Evolutionary conservation across 306 rosid genomes (phyloP).

Genomic region (Acacia confusa): DNA sequence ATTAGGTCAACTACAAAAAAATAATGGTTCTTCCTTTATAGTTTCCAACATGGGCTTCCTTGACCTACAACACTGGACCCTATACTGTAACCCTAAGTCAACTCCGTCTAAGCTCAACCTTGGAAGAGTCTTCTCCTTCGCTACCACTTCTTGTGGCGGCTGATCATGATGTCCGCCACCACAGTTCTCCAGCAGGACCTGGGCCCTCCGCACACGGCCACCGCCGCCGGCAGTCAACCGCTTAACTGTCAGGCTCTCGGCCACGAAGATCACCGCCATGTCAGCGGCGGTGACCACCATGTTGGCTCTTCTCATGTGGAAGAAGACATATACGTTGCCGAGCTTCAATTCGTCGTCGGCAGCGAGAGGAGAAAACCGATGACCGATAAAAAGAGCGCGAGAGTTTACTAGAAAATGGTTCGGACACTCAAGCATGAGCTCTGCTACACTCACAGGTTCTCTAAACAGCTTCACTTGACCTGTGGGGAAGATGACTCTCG

Average conservation of each 20-base stretch:
- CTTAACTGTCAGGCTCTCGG: constrained; percentile 41
- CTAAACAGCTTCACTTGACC: constrained; percentile 57
- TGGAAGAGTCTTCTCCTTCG: constrained; percentile 5
- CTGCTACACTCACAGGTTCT: constrained; percentile 57
- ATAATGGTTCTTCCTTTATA: constrained; percentile 59
- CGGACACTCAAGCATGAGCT: constrained; percentile 73
- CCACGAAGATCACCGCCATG: constrained; percentile 42
- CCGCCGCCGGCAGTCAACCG: constrained; percentile 31
- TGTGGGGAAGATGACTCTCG: constrained; percentile 58
- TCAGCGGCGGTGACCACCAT: constrained; percentile 60
- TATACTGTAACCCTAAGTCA: constrained; percentile 48
- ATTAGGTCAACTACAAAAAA: constrained; percentile 10
- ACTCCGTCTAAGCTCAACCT: constrained; percentile 56
- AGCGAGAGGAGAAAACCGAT: constrained; percentile 57
- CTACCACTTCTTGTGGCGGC: neutral
- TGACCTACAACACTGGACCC: constrained; percentile 57
- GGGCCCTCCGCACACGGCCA: neutral
- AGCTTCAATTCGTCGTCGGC: constrained; percentile 74
- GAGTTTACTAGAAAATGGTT: constrained; percentile 50
- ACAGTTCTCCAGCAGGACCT: constrained; percentile 33
- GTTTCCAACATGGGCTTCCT: constrained; percentile 75
- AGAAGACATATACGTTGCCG: constrained; percentile 59
- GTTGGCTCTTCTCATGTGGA: constrained; percentile 58
- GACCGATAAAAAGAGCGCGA: constrained; percentile 51
- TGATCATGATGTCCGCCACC: neutral